phyloP scores from a whole-genome alignment of 805 yeast genomes.

The Cyberlindnera bimundalis region DNA sequence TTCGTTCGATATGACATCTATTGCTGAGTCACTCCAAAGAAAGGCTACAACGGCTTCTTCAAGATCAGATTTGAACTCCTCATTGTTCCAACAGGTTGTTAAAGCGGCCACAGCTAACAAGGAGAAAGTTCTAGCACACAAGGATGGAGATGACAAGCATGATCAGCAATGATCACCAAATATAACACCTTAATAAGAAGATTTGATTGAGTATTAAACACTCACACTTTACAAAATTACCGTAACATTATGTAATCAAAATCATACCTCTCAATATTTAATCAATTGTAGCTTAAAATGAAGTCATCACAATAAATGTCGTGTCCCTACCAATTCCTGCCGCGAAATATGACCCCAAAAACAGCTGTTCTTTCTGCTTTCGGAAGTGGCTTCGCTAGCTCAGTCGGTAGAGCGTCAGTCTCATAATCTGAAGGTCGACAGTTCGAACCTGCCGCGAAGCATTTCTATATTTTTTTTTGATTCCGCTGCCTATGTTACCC shows the following conservation, averaged over 20 bases:
- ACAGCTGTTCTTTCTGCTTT: neutral
- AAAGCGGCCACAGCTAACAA: slow-evolving; percentile 58
- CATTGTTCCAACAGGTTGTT: slow-evolving; percentile 67
- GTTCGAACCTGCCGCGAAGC: slow-evolving; percentile 53
- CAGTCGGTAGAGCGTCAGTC: slow-evolving; percentile 59
- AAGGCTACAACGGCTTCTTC: slow-evolving; percentile 6
- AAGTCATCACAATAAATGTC: too few species aligned
- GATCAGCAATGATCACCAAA: too few species aligned
- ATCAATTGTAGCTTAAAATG: too few species aligned
- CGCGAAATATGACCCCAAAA: too few species aligned
- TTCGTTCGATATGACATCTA: slow-evolving; percentile 22
- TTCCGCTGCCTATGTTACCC: neutral
- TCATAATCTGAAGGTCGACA: slow-evolving; percentile 56
- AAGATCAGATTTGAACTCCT: slow-evolving; percentile 36
- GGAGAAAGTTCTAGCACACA: slow-evolving; percentile 23
- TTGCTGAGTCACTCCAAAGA: slow-evolving; percentile 20
- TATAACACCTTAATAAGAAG: too few species aligned
- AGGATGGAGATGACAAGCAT: slow-evolving; percentile 3
- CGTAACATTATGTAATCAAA: neutral
- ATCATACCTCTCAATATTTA: too few species aligned
- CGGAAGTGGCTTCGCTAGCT: slow-evolving; percentile 43
- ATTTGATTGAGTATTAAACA: too few species aligned
- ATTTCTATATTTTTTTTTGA: slow-evolving; percentile 18
- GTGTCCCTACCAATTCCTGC: too few species aligned
- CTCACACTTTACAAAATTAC: neutral